A percentile compares a stretch with the other conserved stretches of the same genome.
phyloP scores from a whole-genome alignment of 176 grass and related monocot genomes.

The Eremochloa ophiuroides region DNA sequence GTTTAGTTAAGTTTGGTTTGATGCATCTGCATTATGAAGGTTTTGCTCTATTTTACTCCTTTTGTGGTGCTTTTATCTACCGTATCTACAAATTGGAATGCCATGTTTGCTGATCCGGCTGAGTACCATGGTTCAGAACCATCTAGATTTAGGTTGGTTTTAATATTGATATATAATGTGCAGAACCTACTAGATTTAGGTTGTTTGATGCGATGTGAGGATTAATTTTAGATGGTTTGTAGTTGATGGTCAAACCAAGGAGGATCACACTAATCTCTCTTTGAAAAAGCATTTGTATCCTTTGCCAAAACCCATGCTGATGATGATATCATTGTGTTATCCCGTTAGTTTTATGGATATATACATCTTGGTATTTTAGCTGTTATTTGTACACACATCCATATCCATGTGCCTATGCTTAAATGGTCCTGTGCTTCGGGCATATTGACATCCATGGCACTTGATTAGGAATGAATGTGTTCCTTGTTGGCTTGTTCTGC shows the following conservation, averaged over 20 bases:
- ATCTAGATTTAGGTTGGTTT: background rate
- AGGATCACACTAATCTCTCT: background rate
- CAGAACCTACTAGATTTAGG: background rate
- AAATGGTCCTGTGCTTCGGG: background rate
- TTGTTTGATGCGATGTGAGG: background rate
- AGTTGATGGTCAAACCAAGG: background rate
- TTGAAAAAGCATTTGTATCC: background rate
- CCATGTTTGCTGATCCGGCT: background rate
- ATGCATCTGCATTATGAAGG: conserved; percentile 14
- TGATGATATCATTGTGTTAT: background rate
- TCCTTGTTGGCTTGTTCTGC: background rate
- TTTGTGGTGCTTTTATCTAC: background rate
- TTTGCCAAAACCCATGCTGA: background rate
- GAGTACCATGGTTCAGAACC: background rate
- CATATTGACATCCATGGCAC: background rate
- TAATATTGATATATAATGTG: background rate
- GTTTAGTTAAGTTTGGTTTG: conserved; percentile 4
- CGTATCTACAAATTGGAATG: background rate
- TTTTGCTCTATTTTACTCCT: background rate
- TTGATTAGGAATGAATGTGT: background rate
- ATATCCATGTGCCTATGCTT: background rate
- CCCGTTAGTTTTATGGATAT: background rate
- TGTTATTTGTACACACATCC: background rate
- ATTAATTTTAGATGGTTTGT: background rate
- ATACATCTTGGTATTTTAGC: background rate